Evolutionary conservation across 2,329 filamentous ascomycete species (phyloP).

Genomic region (Penicillium sp.): DNA sequence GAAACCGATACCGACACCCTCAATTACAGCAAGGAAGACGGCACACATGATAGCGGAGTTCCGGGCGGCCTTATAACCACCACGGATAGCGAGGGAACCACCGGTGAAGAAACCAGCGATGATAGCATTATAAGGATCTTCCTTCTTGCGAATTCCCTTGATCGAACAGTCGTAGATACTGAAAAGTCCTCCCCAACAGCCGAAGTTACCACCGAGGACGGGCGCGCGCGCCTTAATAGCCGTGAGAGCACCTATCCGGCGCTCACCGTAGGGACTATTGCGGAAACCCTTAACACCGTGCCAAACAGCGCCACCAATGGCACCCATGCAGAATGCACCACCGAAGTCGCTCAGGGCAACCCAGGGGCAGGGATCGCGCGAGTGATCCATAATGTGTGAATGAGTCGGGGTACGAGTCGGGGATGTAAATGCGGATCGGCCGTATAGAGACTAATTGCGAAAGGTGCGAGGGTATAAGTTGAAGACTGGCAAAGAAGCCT

Average conservation of each 20-base stretch:
- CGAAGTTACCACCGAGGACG: conserved; percentile 95
- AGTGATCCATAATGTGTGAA: conserved; percentile 73
- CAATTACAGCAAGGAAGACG: conserved; percentile 89
- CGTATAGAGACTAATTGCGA: background rate
- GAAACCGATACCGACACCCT: conserved; percentile 95
- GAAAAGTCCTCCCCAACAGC: conserved; percentile 95
- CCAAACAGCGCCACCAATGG: conserved; percentile 82
- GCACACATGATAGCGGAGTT: conserved; percentile 97
- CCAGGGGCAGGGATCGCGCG: conserved; percentile 93
- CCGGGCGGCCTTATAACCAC: conserved; percentile 84
- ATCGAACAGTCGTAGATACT: conserved; percentile 81
- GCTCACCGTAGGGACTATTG: conserved; percentile 87
- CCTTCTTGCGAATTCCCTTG: conserved; percentile 91
- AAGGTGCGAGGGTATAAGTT: background rate
- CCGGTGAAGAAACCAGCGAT: conserved; percentile 97
- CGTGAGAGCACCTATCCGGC: conserved; percentile 91
- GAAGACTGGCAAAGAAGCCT: background rate
- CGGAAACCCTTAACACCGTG: conserved; percentile 94
- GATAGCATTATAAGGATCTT: conserved; percentile 97
- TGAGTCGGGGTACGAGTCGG: background rate
- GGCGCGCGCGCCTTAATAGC: conserved; percentile 97
- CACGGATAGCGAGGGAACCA: conserved; percentile 84
- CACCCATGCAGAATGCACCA: conserved; percentile 94
- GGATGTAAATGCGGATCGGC: background rate
- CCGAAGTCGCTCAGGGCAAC: conserved; percentile 97